Percentiles rank a stretch among this genome's conserved stretches.
Evolutionary conservation across 495 filamentous ascomycete species (phyloP).

Genomic region (Aspergillus sclerotiicarbonarius): DNA sequence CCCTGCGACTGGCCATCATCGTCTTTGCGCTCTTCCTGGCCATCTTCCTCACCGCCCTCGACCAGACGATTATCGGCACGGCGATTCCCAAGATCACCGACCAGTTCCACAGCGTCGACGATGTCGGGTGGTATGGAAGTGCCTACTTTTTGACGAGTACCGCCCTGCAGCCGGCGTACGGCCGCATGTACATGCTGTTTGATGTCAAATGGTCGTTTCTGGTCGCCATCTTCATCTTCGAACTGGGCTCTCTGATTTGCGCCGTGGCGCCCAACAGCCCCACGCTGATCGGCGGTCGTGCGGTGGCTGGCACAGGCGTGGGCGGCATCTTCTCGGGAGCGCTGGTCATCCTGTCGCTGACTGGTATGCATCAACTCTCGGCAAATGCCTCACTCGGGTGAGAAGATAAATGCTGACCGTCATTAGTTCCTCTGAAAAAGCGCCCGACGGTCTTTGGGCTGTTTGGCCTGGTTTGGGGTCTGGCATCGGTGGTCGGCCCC

Average conservation of each 20-base stretch:
- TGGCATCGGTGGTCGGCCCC: slow-evolving; percentile 67
- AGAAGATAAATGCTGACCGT: background rate
- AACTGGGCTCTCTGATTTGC: slow-evolving; percentile 67
- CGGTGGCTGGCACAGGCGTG: slow-evolving; percentile 67
- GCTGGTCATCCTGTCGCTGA: slow-evolving; percentile 59
- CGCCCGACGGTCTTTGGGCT: slow-evolving; percentile 66
- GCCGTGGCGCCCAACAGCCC: slow-evolving; percentile 62
- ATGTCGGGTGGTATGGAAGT: slow-evolving; percentile 48
- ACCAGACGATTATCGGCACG: slow-evolving; percentile 47
- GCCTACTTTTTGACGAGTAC: slow-evolving; percentile 36
- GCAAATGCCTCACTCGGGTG: background rate
- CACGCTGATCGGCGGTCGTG: slow-evolving; percentile 69
- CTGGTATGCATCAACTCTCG: background rate
- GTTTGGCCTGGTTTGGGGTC: slow-evolving; percentile 68
- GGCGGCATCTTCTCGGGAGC: slow-evolving; percentile 76
- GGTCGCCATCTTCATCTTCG: slow-evolving; percentile 62
- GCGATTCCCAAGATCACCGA: slow-evolving; percentile 42
- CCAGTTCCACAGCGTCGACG: slow-evolving; percentile 38
- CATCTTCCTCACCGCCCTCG: slow-evolving; percentile 50
- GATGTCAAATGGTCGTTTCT: slow-evolving; percentile 51
- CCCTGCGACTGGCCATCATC: slow-evolving; percentile 13
- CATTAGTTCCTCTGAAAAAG: slow-evolving; percentile 50
- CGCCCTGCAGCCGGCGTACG: slow-evolving; percentile 32
- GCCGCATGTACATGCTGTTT: slow-evolving; percentile 33
- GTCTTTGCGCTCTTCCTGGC: slow-evolving; percentile 37